Evolutionary conservation across 257 asterid species (phyloP).

Genomic region (Salvia hispanica): DNA sequence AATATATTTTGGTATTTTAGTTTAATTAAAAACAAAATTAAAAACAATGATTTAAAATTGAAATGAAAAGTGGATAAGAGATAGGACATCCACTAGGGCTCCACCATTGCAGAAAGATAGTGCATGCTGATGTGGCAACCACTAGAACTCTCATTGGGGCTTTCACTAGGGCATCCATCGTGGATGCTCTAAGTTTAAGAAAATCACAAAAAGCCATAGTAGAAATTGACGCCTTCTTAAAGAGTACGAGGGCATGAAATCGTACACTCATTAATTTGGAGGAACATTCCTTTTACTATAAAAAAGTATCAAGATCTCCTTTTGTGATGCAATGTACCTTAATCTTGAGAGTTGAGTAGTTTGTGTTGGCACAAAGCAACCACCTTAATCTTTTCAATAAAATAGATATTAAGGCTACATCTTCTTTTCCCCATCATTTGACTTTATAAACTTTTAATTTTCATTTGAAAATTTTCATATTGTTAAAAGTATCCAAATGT

Average conservation of each 20-base stretch:
- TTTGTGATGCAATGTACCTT: conserved; percentile 15
- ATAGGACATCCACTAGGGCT: too few relatives aligned
- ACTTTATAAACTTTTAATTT: neutral
- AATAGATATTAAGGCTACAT: neutral
- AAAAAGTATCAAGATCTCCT: neutral
- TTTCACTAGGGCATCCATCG: too few relatives aligned
- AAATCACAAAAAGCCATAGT: neutral
- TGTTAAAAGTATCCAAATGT: neutral
- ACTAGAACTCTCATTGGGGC: too few relatives aligned
- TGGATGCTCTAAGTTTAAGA: too few relatives aligned
- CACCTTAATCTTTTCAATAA: neutral
- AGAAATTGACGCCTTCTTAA: neutral
- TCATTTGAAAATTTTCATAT: too few relatives aligned
- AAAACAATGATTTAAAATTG: too few relatives aligned
- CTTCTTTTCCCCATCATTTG: neutral
- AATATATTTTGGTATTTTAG: too few relatives aligned
- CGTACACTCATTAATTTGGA: conserved; percentile 13
- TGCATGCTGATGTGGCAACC: too few relatives aligned
- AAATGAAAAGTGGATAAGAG: too few relatives aligned
- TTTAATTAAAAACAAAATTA: too few relatives aligned
- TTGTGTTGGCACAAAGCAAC: conserved; percentile 26
- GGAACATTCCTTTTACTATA: conserved; percentile 33
- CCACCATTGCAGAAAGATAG: too few relatives aligned
- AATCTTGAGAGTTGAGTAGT: neutral
- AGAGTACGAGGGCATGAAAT: neutral